A percentile compares a stretch with the other conserved stretches of the same genome.
phyloP scores from a whole-genome alignment of 441 rosid genomes.

The Jatropha podagrica region DNA sequence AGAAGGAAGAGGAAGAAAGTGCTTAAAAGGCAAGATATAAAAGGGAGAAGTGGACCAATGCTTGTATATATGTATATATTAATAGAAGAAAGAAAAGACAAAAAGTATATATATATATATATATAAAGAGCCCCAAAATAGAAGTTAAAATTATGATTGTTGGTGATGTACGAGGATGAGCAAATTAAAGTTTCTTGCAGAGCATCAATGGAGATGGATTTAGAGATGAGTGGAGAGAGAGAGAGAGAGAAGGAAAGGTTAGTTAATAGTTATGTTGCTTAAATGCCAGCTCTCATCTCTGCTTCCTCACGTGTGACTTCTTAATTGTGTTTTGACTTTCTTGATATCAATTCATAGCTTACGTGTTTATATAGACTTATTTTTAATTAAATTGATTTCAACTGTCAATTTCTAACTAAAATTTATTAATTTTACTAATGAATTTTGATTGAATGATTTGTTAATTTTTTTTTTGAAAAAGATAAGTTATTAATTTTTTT shows the following conservation, averaged over 20 bases:
- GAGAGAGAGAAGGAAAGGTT: neutral
- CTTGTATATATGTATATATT: slow-evolving; percentile 4
- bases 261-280: neutral
- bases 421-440: too few species aligned
- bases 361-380: neutral
- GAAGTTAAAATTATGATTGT: slow-evolving; percentile 22
- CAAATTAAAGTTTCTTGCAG: neutral
- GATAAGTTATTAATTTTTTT: too few species aligned
- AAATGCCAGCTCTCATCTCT: slow-evolving; percentile 43
- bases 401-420: too few species aligned
- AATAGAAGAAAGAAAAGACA: slow-evolving; percentile 18
- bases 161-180: slow-evolving; percentile 23
- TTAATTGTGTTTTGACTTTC: slow-evolving; percentile 46
- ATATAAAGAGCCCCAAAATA: slow-evolving; percentile 15
- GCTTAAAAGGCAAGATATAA: slow-evolving; percentile 82
- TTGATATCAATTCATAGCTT: neutral
- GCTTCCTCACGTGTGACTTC: slow-evolving; percentile 63
- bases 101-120: neutral
- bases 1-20: slow-evolving; percentile 37
- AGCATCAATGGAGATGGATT: slow-evolving; percentile 10
- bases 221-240: neutral
- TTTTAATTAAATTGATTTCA: too few species aligned
- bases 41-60: slow-evolving; percentile 32
- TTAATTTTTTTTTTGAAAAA: too few species aligned
- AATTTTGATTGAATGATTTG: too few species aligned